Base-by-base conservation (phyloP, 306 rosid genomes). In the Prunus salicina region DNA sequence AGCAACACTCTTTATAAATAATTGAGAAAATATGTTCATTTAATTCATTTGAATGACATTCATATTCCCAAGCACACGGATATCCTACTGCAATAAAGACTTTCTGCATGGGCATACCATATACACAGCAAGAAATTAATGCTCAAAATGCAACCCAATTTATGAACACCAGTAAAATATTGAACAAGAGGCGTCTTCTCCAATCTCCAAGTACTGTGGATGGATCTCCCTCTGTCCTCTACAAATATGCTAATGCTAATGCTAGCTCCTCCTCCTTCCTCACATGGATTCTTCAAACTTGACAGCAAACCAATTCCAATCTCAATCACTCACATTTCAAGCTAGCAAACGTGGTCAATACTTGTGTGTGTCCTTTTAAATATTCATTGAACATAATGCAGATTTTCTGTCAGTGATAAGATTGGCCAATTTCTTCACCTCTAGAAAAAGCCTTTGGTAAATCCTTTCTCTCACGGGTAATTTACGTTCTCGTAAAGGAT, bases 251-350 rank as follows among this genome's bases (percentile, higher is more conserved):
- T 56, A 32, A 32, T 38, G 41, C 41, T 34, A 34, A 3, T 30
- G 41, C 41, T 34, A 30, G 6, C 38, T 30, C 34, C 34, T 32
- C 38, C 38, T 32, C 20, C 62, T 52, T 69, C 46, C 63, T 41
- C 82, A 82, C 86, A 65, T 83, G 83, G 52, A 72, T 24, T 22
- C 19, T 63, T 18, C 6, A 16, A 3, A 30, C 12, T 27, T 60
- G 45, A 62, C 67, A 64, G 67, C 78, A 57, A 46, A 52, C 32
- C 52, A 47, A 16, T 24, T 67, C 24, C 60, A 15, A 22, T 71
- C 75, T 62, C 28, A 19, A 56, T 53, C 67, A 53, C 67, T 66
- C 28, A n/a, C 62, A 19, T 62, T 61, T 27, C 60, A 61, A 24
- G 22, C 2, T 12, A 20, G 5, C 12, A 56, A 20, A 19, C 62